Evolutionary conservation across 2,329 filamentous ascomycete genomes (phyloP), one percentile per base, ranked within the genome.

Genomic region (Colletotrichum agaves): DNA sequence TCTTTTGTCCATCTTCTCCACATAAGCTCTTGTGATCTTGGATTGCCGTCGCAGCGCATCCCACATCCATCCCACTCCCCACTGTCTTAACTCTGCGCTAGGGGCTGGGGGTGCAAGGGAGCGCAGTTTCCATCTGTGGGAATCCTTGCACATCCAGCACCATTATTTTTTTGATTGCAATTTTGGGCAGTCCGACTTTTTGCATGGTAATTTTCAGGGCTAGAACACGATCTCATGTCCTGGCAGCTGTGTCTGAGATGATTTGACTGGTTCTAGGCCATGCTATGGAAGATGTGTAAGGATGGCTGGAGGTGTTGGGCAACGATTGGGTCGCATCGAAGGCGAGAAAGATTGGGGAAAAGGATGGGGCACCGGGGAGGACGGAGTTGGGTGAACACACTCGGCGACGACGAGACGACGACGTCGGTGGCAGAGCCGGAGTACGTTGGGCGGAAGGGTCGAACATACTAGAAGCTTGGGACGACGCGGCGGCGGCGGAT

Each of bases 41-140:
- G 39, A 58, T 50, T 39, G 44, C 17, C 19, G 49, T 57, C 37
- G 23, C 21, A 53, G n/a, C 41, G 55, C 52, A 52, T 49, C 23
- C 52, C 61, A 49, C 46, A 35, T 52, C 46, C 46, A 35, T 52
- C 46, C 58, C 58, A 61, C 41, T 56, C 63, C 50, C 63, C 65
- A 65, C 55, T 65, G 35, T 69, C 67, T 60, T 60, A 46, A 67
- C 67, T 67, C 59, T 67, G 53, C 58, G 58, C 53, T 59, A 62
- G 60, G 35, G 15, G 33, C 15, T 21, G 10, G 31, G 46, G 39
- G 33, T 52, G 47, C 47, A 52, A 35, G 19, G 27, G 33, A 27
- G 19, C 27, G 41, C 55, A 21, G 55, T 41, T 27, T 17, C 19
- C 41, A 23, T 43, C 56, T 60, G 44, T 60, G 19, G 17, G 17